Evolutionary conservation across 148 eudicot genomes (phyloP), one percentile per base, ranked within the genome.

Genomic region (Chenopodium formosanum): DNA sequence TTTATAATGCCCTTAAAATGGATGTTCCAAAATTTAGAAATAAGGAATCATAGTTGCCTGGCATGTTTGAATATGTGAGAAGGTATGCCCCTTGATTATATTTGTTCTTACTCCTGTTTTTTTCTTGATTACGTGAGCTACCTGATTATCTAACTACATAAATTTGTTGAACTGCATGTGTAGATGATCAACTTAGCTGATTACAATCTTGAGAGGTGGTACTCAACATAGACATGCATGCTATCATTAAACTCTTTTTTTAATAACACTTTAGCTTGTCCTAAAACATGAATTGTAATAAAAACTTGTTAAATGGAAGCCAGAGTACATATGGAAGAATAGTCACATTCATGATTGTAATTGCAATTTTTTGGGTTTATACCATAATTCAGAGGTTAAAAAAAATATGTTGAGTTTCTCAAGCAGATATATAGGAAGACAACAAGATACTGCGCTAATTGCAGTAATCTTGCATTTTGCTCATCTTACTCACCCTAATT

Each of bases 1-100:
- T 96, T 96, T 86, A 90, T 96, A 32, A 96, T 89, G 89, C 99
- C 99, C 83, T 91, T 96, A 47, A 83, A 73, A 91, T 96, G 94
- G 93, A 92, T 76, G 80, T 88, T 78, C 85, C 83, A 32, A 71
- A 78, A 80, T 96, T 94, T 85, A 76, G 74, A 27, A 27, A 27
- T 27, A 0, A 27, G 29, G 29, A 27, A 27, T 27, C 29, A 27
- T 1, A 27, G 82, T 98, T 96, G 76, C 94, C 91, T 75, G 99
- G 99, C 85, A 96, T 96, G 98, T 96, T 96, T 85, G 99, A 96
- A 83, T 91, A 89, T 80, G 87, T 78, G 78, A 92, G 95, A 27
- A 27, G 29, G 29, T 95, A 70, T 70, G 40, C 25, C 77, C 32
- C 53, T 79, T 64, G 14, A 29, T 60, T 86, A 56, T 44, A 52